Conservation (phyloP, 148 eudicot genomes). For the Rheum nobile region DNA sequence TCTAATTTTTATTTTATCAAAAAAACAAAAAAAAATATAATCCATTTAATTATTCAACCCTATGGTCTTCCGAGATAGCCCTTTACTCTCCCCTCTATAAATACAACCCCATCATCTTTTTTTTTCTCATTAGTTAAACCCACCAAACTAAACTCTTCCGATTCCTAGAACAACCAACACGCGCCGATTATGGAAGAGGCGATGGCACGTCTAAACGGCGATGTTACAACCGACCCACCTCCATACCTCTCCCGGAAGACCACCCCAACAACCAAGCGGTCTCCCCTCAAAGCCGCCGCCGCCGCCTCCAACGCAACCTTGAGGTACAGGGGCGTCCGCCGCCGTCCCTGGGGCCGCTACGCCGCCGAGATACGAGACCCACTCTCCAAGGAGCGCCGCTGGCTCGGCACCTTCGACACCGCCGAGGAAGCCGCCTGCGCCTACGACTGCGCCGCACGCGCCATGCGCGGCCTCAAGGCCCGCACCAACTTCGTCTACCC, state of each 20-base stretch:
- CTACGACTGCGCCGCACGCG: conserved; percentile 60
- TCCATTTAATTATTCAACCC: too few species aligned
- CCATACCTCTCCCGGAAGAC: neutral
- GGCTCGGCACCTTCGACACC: conserved; percentile 69
- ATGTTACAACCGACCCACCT: neutral
- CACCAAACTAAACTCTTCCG: neutral
- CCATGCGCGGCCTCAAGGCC: conserved; percentile 60
- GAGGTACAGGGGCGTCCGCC: conserved; percentile 63
- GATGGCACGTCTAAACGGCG: neutral
- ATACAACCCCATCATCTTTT: neutral
- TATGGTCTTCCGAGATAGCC: neutral
- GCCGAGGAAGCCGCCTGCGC: conserved; percentile 73
- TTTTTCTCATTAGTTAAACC: neutral
- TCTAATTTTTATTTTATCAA: too few species aligned
- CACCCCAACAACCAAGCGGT: neutral
- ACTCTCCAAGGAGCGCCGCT: conserved; percentile 48
- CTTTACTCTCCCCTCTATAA: neutral
- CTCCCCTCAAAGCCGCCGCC: neutral
- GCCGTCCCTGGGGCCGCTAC: conserved; percentile 78
- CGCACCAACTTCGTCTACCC: conserved; percentile 41
- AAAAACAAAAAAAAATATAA: too few species aligned
- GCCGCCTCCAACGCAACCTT: neutral
- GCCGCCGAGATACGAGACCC: conserved; percentile 74
- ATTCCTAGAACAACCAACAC: neutral
- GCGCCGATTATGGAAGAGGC: neutral